Evolutionary conservation across 768 basidiomycete species (phyloP).

Genomic region (Tremella yokohamensis): DNA sequence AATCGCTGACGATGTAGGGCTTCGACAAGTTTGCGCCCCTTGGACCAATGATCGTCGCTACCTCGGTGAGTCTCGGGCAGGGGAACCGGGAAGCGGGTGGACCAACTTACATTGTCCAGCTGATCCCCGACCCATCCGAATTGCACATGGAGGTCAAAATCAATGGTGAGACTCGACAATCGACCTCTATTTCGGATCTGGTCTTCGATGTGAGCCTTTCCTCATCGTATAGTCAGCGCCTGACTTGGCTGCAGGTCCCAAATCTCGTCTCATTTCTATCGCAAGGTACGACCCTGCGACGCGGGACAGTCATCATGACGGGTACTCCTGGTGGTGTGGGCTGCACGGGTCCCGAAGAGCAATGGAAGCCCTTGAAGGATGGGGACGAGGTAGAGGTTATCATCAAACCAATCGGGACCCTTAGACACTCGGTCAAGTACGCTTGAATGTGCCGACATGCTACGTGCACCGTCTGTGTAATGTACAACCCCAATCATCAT

Average conservation of each 20-base stretch:
- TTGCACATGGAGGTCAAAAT: slow-evolving; percentile 26
- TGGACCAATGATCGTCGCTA: slow-evolving; percentile 44
- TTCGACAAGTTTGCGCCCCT: slow-evolving; percentile 47
- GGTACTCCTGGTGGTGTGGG: slow-evolving; percentile 69
- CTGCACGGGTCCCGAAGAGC: background rate
- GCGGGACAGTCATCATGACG: slow-evolving; percentile 77
- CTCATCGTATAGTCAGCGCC: background rate
- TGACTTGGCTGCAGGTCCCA: slow-evolving; percentile 1
- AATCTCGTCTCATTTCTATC: slow-evolving; percentile 65
- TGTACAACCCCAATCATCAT: no score
- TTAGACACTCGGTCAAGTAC: slow-evolving; percentile 18
- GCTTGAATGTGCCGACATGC: no score
- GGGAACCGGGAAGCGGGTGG: background rate
- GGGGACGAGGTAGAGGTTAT: slow-evolving; percentile 13
- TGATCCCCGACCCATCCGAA: slow-evolving; percentile 24
- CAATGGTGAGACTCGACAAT: slow-evolving; percentile 21
- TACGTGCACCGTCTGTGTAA: no score
- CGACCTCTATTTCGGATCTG: slow-evolving; percentile 8
- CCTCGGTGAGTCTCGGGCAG: background rate
- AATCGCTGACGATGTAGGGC: slow-evolving; percentile 27
- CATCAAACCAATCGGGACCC: slow-evolving; percentile 11
- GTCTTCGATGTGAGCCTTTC: slow-evolving; percentile 16
- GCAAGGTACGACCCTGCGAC: slow-evolving; percentile 75
- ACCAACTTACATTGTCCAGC: no score
- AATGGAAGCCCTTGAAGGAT: slow-evolving; percentile 2